A percentile compares a stretch with the other conserved stretches of the same genome.
Conservation (phyloP, 495 filamentous ascomycete species). For the Choiromyces venosus region DNA sequence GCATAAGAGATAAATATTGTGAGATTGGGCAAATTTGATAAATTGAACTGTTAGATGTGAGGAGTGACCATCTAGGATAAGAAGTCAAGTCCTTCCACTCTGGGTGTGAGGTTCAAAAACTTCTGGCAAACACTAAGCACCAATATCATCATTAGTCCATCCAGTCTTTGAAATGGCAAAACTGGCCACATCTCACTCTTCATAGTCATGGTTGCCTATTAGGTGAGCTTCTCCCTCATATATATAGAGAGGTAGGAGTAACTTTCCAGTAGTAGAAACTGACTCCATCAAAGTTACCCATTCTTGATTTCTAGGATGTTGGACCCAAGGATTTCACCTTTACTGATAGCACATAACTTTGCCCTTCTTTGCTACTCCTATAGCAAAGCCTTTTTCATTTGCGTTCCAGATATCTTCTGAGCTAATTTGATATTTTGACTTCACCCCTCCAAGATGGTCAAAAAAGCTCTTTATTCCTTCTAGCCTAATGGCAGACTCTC, state of each 20-base stretch:
- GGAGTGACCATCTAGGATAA: slow-evolving; percentile 23
- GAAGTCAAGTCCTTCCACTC: not conserved
- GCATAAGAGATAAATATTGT: slow-evolving; percentile 15
- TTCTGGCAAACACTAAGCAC: slow-evolving; percentile 3
- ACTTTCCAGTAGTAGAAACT: not conserved
- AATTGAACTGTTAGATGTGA: slow-evolving; percentile 11
- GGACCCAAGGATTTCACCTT: not conserved
- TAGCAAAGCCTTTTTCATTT: slow-evolving; percentile 11
- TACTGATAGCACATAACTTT: not conserved
- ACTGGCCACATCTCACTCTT: slow-evolving; percentile 13
- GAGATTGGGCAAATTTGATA: slow-evolving; percentile 9
- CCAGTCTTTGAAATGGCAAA: slow-evolving; percentile 13
- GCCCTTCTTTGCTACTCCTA: slow-evolving; percentile 3
- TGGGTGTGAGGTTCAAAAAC: slow-evolving; percentile 10
- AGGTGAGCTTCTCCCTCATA: slow-evolving; percentile 12
- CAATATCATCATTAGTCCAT: slow-evolving; percentile 11
- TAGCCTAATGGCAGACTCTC: slow-evolving; percentile 5
- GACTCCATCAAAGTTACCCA: slow-evolving; percentile 15
- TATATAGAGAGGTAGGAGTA: slow-evolving; percentile 14
- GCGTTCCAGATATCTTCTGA: slow-evolving; percentile 1
- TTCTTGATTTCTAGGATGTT: slow-evolving; percentile 17
- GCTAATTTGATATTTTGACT: not conserved
- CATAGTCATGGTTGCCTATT: slow-evolving; percentile 10
- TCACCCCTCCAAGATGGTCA: not conserved
- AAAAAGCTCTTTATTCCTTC: not conserved